Conservation (phyloP, 768 basidiomycete species). For the Suillus sp. region DNA sequence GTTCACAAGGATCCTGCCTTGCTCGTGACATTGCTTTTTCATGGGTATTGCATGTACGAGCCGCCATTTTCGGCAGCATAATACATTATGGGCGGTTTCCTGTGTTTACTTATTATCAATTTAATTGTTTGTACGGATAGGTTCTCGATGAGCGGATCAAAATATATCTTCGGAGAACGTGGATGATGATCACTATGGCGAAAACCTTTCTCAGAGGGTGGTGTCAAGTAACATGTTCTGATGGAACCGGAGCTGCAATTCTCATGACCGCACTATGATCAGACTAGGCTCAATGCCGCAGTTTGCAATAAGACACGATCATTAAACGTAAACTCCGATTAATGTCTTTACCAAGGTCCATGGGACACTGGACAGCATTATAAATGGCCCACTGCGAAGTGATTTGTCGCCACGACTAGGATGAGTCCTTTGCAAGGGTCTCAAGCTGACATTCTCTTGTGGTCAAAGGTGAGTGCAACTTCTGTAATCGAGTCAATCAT, state of each 20-base stretch:
- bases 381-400: background rate
- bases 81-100: background rate
- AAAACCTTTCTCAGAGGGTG: background rate
- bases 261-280: background rate
- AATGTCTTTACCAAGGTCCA: background rate
- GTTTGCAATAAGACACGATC: background rate
- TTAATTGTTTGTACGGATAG: background rate
- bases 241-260: background rate
- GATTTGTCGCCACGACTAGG: background rate
- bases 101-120: background rate
- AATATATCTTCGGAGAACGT: background rate
- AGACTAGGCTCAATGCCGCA: background rate
- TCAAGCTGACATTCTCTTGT: background rate
- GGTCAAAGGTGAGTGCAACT: constrained; percentile 1
- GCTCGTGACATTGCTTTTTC: background rate
- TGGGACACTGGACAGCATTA: background rate
- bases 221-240: background rate
- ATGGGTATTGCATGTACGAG: background rate
- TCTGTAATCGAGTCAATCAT: background rate
- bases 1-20: background rate
- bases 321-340: too few species aligned
- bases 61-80: background rate
- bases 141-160: background rate
- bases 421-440: background rate
- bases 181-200: background rate